Evolutionary conservation across 148 eudicot genomes (phyloP), one percentile per base, ranked within the genome.

Genomic region (Camellia japonica): DNA sequence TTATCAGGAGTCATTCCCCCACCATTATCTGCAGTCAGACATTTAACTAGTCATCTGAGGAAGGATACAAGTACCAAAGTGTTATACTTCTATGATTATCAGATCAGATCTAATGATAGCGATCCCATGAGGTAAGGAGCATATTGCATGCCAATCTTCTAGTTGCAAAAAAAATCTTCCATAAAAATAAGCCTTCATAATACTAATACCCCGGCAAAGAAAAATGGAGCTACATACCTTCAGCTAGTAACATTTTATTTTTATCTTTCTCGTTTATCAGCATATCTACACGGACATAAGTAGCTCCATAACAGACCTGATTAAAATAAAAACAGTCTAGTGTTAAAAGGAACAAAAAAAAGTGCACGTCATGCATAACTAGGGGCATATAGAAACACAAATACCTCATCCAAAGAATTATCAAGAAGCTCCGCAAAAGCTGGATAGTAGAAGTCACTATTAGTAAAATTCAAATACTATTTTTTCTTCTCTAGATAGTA

Each of bases 341-440:
- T 16, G 13, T 15, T 44, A 58, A 44, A 46, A 14, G 20, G 30
- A 10, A 15, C 43, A 42, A 80, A 51, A 3, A 79, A 7, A 23
- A 58, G 23, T 0, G 13, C 20, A 10, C 1, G 38, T 3, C 38
- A 23, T 59, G 7, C 65, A 55, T 3, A n/a, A 68, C 44, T 38
- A 47, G 62, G 55, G n/a, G 4, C 44, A 55, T 12, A 47, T 18
- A 59, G 54, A 66, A 44, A 62, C 3, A n/a, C 41, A 42, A 19
- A 51, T 85, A 89, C 97, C 89, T 93, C 97, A 76, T 93, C 97
- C 76, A 93, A 82, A 23, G 97, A 79, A 71, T 93, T 93, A 76
- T 93, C 97, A 61, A 93, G 82, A 51, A 93, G 95, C 79, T 93
- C 97, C 0, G 95, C 97, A 78, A 93, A 86, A 72, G 94, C 97